Base-by-base conservation (phyloP, 2,329 filamentous ascomycete genomes). In the Dothidotthia symphoricarpi region DNA sequence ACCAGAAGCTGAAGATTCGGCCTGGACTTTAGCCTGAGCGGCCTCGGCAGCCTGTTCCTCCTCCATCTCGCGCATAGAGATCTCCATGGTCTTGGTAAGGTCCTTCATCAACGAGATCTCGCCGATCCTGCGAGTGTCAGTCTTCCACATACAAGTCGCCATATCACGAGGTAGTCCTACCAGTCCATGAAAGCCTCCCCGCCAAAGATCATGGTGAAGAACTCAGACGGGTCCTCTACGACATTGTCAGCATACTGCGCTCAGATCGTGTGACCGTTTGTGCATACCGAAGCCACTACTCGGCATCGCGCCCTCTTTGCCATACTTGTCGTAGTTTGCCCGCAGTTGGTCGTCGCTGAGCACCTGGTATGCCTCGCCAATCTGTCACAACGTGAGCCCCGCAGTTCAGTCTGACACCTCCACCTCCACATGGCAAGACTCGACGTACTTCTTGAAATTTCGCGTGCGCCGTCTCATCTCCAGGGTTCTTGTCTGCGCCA, bases 51-150 rank as follows among this genome's bases (percentile, higher is more conserved):
- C 71, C 30, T 79, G 82, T 45, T 84, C 81, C 52, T 86, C 84
- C 57, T 88, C 87, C 66, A 82, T 81, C 45, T 83, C 82, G 39
- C 86, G 77, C 82, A 89, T 91, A 14, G 88, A 90, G 53, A 98
- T 97, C 60, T 98, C 93, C 91, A 98, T 97, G 29, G 90, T 95
- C 60, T 89, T 88, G 13, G 91, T 97, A 37, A 98, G 77, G 62
- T 98, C 93, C 74, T 96, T 97, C 87, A 98, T 96, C 41, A 98
- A 81, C 34, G 88, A 93, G 55, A 98, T 95, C 76, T 98, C 93
- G 53, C 93, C 93, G 61, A 98, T 97, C 76, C 61, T 64, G 34
- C 15, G n/a, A 6, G 19, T 14, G 38, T 52, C 31, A 53, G 51
- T 36, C 10, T 32, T 13, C n/a, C 12, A 16, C 9, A 4, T 15